phyloP scores from a whole-genome alignment of 75 land plant species.

The Cupressus sempervirens region DNA sequence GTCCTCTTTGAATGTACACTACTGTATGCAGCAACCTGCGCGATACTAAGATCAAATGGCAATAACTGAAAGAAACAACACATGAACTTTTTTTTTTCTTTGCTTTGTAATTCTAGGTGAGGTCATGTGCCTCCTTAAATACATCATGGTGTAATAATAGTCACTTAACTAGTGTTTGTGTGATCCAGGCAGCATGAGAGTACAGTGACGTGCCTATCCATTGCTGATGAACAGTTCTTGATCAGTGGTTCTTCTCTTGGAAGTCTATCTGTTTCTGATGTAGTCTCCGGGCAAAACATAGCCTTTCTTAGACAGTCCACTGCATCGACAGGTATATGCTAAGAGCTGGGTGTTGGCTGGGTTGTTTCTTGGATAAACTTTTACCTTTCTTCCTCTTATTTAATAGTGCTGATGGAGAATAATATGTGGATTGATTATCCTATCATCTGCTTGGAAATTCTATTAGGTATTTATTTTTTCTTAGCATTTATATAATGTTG shows the following conservation, averaged over 20 bases:
- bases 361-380: not conserved
- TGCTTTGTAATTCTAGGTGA: not conserved
- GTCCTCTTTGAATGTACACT: not conserved
- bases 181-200: slow-evolving; percentile 45
- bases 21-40: not conserved
- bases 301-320: slow-evolving; percentile 23
- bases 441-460: not conserved
- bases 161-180: not conserved
- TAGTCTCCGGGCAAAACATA: slow-evolving; percentile 38
- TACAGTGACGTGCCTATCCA: slow-evolving; percentile 40
- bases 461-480: not conserved
- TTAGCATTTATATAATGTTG: not conserved
- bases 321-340: slow-evolving; percentile 31
- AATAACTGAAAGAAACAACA: not conserved
- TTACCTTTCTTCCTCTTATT: not conserved
- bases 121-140: not conserved
- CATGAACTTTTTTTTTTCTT: not conserved
- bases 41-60: not conserved
- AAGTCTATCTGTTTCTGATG: slow-evolving; percentile 30
- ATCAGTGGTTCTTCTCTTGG: slow-evolving; percentile 53
- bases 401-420: not conserved
- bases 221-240: slow-evolving; percentile 45
- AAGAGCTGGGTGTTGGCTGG: not conserved
- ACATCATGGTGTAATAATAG: not conserved
- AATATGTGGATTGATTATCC: not conserved